These are phyloP conservation scores for Fagus crenata DNA, from an alignment of 306 rosid species.

Conservation along the genomic window DNA sequence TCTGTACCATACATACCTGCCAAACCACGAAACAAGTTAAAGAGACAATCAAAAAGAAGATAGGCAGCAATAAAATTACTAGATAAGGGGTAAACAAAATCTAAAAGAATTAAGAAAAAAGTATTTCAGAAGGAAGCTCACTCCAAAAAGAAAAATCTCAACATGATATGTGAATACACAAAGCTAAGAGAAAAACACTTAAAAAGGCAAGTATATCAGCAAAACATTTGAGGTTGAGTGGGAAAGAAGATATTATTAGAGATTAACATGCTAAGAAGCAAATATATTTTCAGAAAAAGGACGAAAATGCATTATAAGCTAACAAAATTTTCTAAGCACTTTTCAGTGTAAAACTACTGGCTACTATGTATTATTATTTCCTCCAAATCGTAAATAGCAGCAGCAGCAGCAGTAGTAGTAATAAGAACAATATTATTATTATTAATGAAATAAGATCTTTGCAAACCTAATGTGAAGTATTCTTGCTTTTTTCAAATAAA, in stretches of 20 bases:
- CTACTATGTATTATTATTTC: background rate
- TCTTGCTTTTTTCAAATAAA: background rate
- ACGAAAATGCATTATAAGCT: background rate
- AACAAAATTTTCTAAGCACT: background rate
- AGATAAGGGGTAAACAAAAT: background rate
- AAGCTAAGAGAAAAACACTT: background rate
- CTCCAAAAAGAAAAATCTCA: background rate
- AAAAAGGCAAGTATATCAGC: background rate
- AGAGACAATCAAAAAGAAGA: constrained; percentile 20
- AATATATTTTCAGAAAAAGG: background rate
- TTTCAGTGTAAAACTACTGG: background rate
- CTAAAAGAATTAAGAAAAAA: background rate
- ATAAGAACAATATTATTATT: too few species aligned
- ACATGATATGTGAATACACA: background rate
- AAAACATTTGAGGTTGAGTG: background rate
- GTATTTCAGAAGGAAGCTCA: background rate
- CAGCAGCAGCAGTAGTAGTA: too few species aligned
- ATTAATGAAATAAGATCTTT: too few species aligned
- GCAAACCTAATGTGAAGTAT: background rate
- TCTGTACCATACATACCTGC: constrained; percentile 76
- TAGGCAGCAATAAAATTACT: background rate
- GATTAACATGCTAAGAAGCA: constrained; percentile 15
- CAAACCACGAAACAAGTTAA: constrained; percentile 29
- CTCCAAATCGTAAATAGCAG: too few species aligned
- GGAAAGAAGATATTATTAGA: background rate